A percentile compares a stretch with the other conserved stretches of the same genome.
These are phyloP conservation scores for Colletotrichum sp. DNA, from an alignment of 2,329 filamentous ascomycete species.

Conservation along the genomic window DNA sequence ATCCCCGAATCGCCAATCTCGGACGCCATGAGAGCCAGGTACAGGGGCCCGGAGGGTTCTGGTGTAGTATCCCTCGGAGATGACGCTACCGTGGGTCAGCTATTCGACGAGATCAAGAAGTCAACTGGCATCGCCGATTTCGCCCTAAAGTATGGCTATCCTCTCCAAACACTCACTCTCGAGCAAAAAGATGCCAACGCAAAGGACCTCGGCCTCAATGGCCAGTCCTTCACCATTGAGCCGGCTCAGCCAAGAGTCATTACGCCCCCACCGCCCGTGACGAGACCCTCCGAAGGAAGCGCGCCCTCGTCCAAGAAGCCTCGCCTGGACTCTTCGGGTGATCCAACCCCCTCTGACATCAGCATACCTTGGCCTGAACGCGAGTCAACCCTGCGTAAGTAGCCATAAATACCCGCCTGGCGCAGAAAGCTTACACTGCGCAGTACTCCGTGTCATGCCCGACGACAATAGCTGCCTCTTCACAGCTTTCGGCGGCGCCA, in stretches of 20 bases:
- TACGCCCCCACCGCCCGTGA: conserved; percentile 11
- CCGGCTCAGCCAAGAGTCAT: conserved; percentile 27
- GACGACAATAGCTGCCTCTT: conserved; percentile 97
- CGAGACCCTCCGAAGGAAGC: conserved; percentile 1
- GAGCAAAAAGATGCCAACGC: conserved; percentile 53
- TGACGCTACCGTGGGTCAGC: conserved; percentile 66
- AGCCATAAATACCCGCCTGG: conserved; percentile 24
- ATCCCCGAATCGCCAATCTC: neutral
- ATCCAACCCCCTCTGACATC: conserved; percentile 22
- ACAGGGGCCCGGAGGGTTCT: conserved; percentile 76
- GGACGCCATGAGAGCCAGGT: conserved; percentile 70
- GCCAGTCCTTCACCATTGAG: conserved; percentile 57
- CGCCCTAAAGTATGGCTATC: conserved; percentile 85
- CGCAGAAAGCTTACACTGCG: conserved; percentile 44
- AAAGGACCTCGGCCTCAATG: conserved; percentile 53
- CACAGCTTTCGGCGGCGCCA: conserved; percentile 81
- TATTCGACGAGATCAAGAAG: conserved; percentile 65
- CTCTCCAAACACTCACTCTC: conserved; percentile 72
- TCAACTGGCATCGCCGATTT: conserved; percentile 71
- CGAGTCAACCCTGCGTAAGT: conserved; percentile 56
- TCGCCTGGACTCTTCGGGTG: neutral
- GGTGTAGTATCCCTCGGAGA: conserved; percentile 74
- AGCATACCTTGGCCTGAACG: conserved; percentile 54
- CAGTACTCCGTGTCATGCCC: conserved; percentile 90
- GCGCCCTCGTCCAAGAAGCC: neutral